Base-by-base conservation (phyloP, 2,329 filamentous ascomycete genomes). In the Diaporthe capsici region DNA sequence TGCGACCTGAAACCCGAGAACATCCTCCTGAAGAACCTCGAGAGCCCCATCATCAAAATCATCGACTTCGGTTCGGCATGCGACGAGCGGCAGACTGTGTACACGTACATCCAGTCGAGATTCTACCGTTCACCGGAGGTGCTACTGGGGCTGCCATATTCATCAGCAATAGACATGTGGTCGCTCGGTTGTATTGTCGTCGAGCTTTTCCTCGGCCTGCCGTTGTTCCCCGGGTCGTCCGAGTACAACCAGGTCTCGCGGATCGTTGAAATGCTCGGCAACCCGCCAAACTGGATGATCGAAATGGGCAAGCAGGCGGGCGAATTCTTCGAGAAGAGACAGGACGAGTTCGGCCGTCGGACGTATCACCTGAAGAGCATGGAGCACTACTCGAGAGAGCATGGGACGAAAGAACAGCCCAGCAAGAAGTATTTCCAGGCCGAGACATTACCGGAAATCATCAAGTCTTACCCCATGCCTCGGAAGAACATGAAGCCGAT, bases 351-450 rank as follows among this genome's bases (percentile, higher is more conserved):
- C 81, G 96, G 96, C 53, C 92, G 97, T 78, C 93, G 95, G 80
- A 96, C 93, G 9, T 98, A 98, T 83, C 92, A 96, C 72, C 88
- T 99, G 53, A 99, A 99, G 88, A 95, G 94, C 79, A 97, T 99
- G 94, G 97, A 99, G 82, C 95, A 98, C 83, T 99, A 98, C 84
- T 96, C 97, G 22, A 90, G 96, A 74, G 97, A 99, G 83, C 97
- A 98, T 83, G 94, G 94, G 76, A 97, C 95, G 49, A 99, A 99
- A 84, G 97, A 99, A 84, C 97, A 98, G 84, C 97, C 97, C 31
- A 99, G 97, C 91, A 99, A 99, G 88, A 98, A 98, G 86, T 99
- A 99, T 84, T 99, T 99, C 86, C 94, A 96, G 80, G 95, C 96
- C 49, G 98, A 92, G 55, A 98, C 95, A 1, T 87, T 99, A 72